These are phyloP conservation scores for Colletotrichum chrysophilum DNA, from an alignment of 2,329 filamentous ascomycete species.

Conservation along the genomic window DNA sequence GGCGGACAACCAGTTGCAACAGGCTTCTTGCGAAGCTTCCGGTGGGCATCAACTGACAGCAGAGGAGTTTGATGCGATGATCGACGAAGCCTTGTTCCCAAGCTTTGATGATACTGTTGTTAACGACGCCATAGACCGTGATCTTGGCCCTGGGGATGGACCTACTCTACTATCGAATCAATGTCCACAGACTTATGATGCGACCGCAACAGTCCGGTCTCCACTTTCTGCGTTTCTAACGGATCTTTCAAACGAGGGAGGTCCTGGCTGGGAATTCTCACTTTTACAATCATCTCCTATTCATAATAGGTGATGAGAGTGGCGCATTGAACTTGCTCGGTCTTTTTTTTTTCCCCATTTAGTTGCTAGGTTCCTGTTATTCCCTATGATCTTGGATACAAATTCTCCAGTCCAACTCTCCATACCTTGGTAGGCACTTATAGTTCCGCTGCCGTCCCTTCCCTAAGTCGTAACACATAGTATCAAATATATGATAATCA, in stretches of 20 bases:
- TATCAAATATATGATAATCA: not conserved
- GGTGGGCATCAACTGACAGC: not conserved
- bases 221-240: too few relatives aligned
- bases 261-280: not conserved
- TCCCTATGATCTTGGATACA: not conserved
- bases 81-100: not conserved
- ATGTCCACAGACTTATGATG: not conserved
- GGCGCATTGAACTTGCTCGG: too few relatives aligned
- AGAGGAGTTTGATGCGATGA: not conserved
- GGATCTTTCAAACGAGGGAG: too few relatives aligned
- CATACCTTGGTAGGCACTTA: too few relatives aligned
- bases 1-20: not conserved
- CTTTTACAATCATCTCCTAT: not conserved
- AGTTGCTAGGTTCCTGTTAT: not conserved
- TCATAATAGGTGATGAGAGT: not conserved
- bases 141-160: too few relatives aligned
- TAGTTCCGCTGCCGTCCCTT: not conserved
- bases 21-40: not conserved
- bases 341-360: too few relatives aligned
- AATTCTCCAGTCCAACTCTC: fast-evolving
- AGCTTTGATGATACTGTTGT: not conserved
- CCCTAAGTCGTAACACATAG: not conserved
- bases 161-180: too few relatives aligned
- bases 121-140: too few relatives aligned
- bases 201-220: not conserved